Base-by-base conservation (phyloP, 164 flowering plant species). In the Vitis rupestris region DNA sequence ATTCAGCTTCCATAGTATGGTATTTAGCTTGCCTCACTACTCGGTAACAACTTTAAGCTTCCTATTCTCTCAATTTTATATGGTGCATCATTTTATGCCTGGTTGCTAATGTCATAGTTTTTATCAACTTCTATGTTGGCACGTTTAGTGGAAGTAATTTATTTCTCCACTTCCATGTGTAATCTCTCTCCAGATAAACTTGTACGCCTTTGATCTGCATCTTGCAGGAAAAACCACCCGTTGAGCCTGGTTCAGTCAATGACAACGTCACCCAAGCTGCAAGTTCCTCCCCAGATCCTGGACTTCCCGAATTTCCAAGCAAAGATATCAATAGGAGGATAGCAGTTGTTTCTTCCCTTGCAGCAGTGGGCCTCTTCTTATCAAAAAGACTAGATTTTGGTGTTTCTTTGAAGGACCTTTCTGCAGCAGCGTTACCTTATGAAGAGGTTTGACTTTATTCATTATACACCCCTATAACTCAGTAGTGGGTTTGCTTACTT, bases 321-420 rank as follows among this genome's bases (percentile, higher is more conserved):
- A 88, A 84, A 74, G 66, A 27, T 16, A 66, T 85, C 53, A 92
- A 85, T 68, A 84, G 73, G 67, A 68, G 70, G 69, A 68, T 94
- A 60, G 98, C 97, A 11, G 48, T 83, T 60, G 84, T 72, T 65
- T 88, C 97, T 16, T 57, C 79, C 3, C 73, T 87, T 71, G 92
- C 73, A n/a, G 97, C 97, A 0, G 70, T 88, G 10, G 97, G 91
- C 47, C 81, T 94, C 50, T 94, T 90, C 83, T 69, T 84, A 30
- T 85, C 88, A 1, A 2, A 77, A 14, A 75, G 94, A 66, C 74
- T 92, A 49, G 98, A 94, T 72, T 85, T 94, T 69, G 98, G 98
- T 71, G 86, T 89, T 79, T 92, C 98, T 65, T 79, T 94, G 81
- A 87, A 85, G 81, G 98, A 94, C 79, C 75, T 94, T 5, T 70